phyloP scores from a whole-genome alignment of 2,329 filamentous ascomycete species.

The Botrytis fabae region DNA sequence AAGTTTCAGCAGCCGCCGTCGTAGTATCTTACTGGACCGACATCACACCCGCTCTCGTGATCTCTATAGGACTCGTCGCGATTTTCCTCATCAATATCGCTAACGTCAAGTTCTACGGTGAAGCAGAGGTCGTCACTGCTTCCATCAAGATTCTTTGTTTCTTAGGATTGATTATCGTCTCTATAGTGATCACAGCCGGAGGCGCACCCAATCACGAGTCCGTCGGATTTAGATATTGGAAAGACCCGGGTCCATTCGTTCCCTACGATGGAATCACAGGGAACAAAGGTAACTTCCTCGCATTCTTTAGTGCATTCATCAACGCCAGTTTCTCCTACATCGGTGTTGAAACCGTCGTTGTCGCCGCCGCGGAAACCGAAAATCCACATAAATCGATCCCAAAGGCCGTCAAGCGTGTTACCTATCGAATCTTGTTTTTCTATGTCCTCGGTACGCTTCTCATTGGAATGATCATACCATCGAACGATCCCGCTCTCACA shows the following conservation, averaged over 20 bases:
- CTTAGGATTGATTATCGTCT: constrained; percentile 64
- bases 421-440: constrained; percentile 57
- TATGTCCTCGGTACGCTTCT: constrained; percentile 53
- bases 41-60: constrained; percentile 64
- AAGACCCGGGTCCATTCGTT: constrained; percentile 65
- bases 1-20: constrained; percentile 81
- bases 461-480: constrained; percentile 58
- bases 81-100: constrained; percentile 84
- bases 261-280: constrained; percentile 63
- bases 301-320: constrained; percentile 46
- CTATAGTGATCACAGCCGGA: constrained; percentile 62
- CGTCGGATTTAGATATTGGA: constrained; percentile 71
- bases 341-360: constrained; percentile 53
- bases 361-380: constrained; percentile 56
- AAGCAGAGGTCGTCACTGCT: constrained; percentile 84
- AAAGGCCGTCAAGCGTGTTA: constrained; percentile 52
- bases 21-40: constrained; percentile 76
- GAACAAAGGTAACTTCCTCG: constrained; percentile 61
- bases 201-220: constrained; percentile 59
- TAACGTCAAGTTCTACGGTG: constrained; percentile 82
- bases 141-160: constrained; percentile 75
- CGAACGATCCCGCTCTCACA: constrained; percentile 51
- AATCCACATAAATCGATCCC: constrained; percentile 56
- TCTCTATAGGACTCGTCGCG: constrained; percentile 75
- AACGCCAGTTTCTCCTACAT: constrained; percentile 51